Evolutionary conservation across 1,284 basidiomycete species (phyloP).

Genomic region (Phylloporus sp.): DNA sequence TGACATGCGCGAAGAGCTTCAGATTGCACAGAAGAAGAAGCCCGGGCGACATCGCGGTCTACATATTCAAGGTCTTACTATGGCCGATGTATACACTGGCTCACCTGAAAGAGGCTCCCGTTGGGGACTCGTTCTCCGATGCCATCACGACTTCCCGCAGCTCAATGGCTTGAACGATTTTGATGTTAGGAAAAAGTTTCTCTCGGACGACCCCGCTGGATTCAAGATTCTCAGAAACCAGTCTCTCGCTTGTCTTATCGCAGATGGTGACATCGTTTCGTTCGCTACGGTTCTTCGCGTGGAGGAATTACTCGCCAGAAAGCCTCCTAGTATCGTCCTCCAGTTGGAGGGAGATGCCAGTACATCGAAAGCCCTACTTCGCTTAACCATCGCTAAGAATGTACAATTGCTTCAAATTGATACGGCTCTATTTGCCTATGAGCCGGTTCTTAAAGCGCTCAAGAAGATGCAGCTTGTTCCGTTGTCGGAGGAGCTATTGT

Average conservation of each 20-base stretch:
- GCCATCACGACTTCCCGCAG: conserved; percentile 50
- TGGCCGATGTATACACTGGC: conserved; percentile 50
- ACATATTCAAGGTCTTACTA: conserved; percentile 48
- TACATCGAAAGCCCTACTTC: conserved; percentile 48
- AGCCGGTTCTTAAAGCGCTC: conserved; percentile 64
- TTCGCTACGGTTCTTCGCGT: conserved; percentile 65
- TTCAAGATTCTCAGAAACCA: conserved; percentile 57
- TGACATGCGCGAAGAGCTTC: conserved; percentile 69
- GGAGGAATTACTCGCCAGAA: conserved; percentile 55
- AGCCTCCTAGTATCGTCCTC: conserved; percentile 58
- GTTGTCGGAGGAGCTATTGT: conserved; percentile 58
- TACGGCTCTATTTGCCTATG: conserved; percentile 67
- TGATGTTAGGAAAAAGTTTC: conserved; percentile 46
- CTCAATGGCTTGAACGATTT: conserved; percentile 42
- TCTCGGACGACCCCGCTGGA: conserved; percentile 49
- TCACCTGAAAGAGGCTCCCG: conserved; percentile 45
- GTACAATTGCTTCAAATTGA: conserved; percentile 64
- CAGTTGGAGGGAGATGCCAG: conserved; percentile 56
- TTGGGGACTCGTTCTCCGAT: conserved; percentile 60
- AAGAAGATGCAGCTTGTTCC: conserved; percentile 55
- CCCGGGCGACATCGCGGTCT: conserved; percentile 55
- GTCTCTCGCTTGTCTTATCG: conserved; percentile 60
- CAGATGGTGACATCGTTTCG: conserved; percentile 55
- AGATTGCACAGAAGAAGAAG: conserved; percentile 54
- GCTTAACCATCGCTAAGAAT: conserved; percentile 46